Conservation (phyloP, 2,329 filamentous ascomycete species). For the Cladophialophora bantiana region DNA sequence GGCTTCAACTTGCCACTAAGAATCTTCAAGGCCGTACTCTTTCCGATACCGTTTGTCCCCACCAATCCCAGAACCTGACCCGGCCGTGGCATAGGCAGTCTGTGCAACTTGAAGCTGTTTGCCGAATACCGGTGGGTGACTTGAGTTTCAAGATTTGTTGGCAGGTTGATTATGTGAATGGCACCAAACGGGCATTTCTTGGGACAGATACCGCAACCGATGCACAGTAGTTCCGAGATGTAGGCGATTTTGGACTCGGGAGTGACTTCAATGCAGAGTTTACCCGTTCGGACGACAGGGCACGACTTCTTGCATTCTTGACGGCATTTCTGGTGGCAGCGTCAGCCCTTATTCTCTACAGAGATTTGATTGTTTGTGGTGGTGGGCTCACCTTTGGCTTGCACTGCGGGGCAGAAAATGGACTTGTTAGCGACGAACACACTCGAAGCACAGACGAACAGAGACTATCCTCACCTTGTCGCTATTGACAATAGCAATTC, state of each 20-base stretch:
- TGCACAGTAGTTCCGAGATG: conserved; percentile 94
- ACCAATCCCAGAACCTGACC: conserved; percentile 96
- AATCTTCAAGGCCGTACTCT: conserved; percentile 99
- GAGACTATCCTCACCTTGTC: conserved; percentile 69
- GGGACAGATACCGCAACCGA: conserved; percentile 98
- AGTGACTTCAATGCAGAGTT: conserved; percentile 94
- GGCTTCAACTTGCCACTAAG: conserved; percentile 98
- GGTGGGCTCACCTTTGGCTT: conserved; percentile 75
- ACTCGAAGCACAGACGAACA: conserved; percentile 30
- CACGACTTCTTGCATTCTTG: conserved; percentile 99
- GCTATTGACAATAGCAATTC: conserved; percentile 98
- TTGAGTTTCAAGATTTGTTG: conserved; percentile 97
- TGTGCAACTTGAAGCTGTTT: conserved; percentile 99
- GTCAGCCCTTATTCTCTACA: conserved; percentile 38
- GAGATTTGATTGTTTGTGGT: background rate
- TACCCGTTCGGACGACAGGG: conserved; percentile 94
- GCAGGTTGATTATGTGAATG: conserved; percentile 99
- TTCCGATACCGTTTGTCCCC: conserved; percentile 99
- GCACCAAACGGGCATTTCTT: conserved; percentile 99
- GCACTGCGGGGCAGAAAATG: conserved; percentile 64
- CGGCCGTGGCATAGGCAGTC: conserved; percentile 92
- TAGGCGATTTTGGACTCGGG: conserved; percentile 92
- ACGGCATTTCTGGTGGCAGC: conserved; percentile 81
- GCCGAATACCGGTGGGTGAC: conserved; percentile 98
- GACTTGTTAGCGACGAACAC: conserved; percentile 48